phyloP scores from a whole-genome alignment of 768 basidiomycete species.

The Russula sp. region DNA sequence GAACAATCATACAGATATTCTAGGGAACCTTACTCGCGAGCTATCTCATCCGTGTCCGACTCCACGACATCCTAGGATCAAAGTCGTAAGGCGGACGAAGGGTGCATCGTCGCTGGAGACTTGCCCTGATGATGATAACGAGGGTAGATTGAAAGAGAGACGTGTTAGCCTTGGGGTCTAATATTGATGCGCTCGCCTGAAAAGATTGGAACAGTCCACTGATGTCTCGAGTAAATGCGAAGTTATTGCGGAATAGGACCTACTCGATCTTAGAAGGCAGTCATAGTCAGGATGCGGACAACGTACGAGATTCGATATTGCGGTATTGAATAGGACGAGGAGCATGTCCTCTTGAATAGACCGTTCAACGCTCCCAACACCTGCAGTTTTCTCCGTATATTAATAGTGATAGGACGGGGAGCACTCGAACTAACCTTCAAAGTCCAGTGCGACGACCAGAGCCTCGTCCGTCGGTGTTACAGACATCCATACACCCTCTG shows the following conservation, averaged over 20 bases:
- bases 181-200: conserved; percentile 45
- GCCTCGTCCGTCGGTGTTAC: too few species aligned
- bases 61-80: conserved; percentile 54
- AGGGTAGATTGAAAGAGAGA: conserved; percentile 53
- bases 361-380: conserved; percentile 59
- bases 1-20: not conserved
- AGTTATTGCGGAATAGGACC: conserved; percentile 64
- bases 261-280: conserved; percentile 34
- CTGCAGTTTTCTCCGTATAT: conserved; percentile 25
- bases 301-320: conserved; percentile 58
- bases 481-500: too few species aligned
- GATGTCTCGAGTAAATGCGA: conserved; percentile 55
- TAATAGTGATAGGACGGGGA: not conserved
- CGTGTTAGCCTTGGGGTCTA: conserved; percentile 55
- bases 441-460: too few species aligned
- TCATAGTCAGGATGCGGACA: not conserved
- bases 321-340: conserved; percentile 59
- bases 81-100: not conserved
- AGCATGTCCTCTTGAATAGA: conserved; percentile 59
- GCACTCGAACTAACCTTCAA: conserved; percentile 33
- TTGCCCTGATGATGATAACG: conserved; percentile 58
- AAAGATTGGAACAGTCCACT: conserved; percentile 57
- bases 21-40: conserved; percentile 41
- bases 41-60: conserved; percentile 52
- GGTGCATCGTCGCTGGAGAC: not conserved